Percentiles rank a stretch among this genome's conserved stretches.
phyloP scores from a whole-genome alignment of 1,284 basidiomycete genomes.

The Pisolithus thermaeus region DNA sequence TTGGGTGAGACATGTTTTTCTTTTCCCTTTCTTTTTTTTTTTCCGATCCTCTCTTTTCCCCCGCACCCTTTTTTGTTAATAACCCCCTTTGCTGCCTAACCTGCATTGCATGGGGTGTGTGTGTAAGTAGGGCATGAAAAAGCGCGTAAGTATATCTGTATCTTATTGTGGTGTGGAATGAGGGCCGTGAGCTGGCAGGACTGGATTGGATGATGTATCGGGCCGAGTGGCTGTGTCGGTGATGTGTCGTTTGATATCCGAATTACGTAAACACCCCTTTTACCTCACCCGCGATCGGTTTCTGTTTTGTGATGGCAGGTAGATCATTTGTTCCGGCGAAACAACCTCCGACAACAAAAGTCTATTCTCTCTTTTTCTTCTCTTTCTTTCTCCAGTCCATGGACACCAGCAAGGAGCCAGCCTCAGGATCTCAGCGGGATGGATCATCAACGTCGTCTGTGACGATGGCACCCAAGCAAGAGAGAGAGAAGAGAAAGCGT shows the following conservation, averaged over 20 bases:
- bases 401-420: slow-evolving; percentile 7
- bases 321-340: slow-evolving; percentile 7
- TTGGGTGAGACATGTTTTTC: slow-evolving; percentile 27
- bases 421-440: slow-evolving; percentile 21
- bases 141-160: slow-evolving; percentile 35
- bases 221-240: slow-evolving; percentile 1
- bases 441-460: slow-evolving; percentile 16
- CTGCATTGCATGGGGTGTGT: slow-evolving; percentile 29
- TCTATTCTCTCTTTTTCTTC: neutral
- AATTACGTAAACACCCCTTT: slow-evolving; percentile 1
- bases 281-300: neutral
- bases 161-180: slow-evolving; percentile 20
- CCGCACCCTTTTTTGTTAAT: neutral
- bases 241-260: neutral
- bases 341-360: slow-evolving; percentile 2
- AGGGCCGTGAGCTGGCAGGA: neutral
- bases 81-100: neutral
- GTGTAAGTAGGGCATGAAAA: slow-evolving; percentile 28
- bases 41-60: slow-evolving; percentile 14
- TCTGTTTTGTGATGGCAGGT: slow-evolving; percentile 1
- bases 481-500: slow-evolving; percentile 66
- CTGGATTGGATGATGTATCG: neutral
- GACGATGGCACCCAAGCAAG: slow-evolving; percentile 16
- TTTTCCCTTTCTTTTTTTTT: slow-evolving; percentile 21
- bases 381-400: neutral